Evolutionary conservation across 2,329 filamentous ascomycete genomes (phyloP).

Genomic region (Fusarium sp.): DNA sequence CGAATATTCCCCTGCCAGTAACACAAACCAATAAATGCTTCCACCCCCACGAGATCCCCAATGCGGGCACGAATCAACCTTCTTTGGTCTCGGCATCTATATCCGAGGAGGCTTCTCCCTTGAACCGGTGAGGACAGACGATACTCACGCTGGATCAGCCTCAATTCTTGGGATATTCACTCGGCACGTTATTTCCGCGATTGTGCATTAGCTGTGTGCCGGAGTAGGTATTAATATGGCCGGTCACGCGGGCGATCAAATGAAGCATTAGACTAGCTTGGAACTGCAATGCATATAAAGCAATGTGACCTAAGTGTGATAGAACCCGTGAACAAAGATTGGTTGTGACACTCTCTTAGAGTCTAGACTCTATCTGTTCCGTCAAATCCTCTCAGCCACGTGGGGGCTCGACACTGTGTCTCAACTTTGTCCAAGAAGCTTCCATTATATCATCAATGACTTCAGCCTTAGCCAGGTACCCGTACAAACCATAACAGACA

Average conservation of each 20-base stretch:
- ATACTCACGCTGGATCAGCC: conserved; percentile 24
- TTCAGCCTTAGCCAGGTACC: conserved; percentile 7
- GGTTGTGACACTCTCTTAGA: not conserved
- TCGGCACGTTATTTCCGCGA: conserved; percentile 40
- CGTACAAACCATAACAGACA: not conserved
- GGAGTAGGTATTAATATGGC: not conserved
- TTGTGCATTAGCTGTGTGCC: conserved; percentile 21
- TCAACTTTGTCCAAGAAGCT: not conserved
- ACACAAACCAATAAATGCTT: not conserved
- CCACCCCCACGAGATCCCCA: conserved; percentile 23
- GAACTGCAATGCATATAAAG: not conserved
- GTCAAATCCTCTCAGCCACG: conserved; percentile 6
- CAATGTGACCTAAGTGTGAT: not conserved
- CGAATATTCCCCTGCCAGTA: not conserved
- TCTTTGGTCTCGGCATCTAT: conserved; percentile 30
- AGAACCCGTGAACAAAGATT: not conserved
- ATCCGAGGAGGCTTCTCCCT: conserved; percentile 30
- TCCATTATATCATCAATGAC: not conserved
- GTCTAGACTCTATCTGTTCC: not conserved
- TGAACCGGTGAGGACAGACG: conserved; percentile 18
- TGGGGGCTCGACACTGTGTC: not conserved
- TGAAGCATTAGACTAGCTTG: not conserved
- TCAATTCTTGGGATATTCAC: conserved; percentile 17
- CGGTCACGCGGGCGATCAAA: conserved; percentile 7
- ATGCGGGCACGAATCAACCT: conserved; percentile 43